These are phyloP conservation scores for Penicillium capsulatum DNA, from an alignment of 2,329 filamentous ascomycete species.

Conservation along the genomic window DNA sequence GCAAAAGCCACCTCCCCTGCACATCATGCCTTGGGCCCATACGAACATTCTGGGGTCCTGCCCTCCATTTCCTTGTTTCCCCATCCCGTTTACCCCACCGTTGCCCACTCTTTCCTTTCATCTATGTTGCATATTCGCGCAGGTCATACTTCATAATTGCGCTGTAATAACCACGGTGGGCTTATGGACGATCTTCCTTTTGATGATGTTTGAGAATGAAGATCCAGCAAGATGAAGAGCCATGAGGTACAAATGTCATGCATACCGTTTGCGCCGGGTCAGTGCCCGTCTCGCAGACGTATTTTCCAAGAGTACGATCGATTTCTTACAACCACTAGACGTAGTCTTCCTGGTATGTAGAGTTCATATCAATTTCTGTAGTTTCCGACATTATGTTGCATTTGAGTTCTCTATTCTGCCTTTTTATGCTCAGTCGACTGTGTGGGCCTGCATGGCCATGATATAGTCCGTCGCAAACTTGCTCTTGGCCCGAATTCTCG, in stretches of 20 bases:
- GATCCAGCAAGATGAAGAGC: conserved; percentile 25
- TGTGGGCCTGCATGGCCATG: neutral
- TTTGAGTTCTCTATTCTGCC: no score
- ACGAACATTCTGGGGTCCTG: conserved; percentile 11
- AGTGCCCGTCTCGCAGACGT: neutral
- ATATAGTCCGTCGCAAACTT: conserved; percentile 32
- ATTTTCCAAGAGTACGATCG: neutral
- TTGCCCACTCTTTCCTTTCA: conserved; percentile 10
- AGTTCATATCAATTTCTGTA: no score
- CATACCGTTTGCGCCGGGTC: conserved; percentile 18
- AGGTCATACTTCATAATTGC: conserved; percentile 23
- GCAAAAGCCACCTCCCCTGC: conserved; percentile 7
- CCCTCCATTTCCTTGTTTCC: conserved; percentile 10
- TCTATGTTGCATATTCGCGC: conserved; percentile 24
- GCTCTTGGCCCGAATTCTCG: conserved; percentile 31
- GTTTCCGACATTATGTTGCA: no score
- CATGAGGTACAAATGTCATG: conserved; percentile 32
- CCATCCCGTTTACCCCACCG: conserved; percentile 9
- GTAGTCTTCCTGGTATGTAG: no score
- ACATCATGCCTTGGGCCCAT: conserved; percentile 3
- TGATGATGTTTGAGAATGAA: conserved; percentile 18
- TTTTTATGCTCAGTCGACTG: neutral
- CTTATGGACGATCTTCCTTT: conserved; percentile 10
- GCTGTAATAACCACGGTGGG: conserved; percentile 19
- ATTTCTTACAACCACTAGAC: no score